These are phyloP conservation scores for Neopestalotiopsis sp. DNA, from an alignment of 2,329 filamentous ascomycete genomes.

Conservation along the genomic window DNA sequence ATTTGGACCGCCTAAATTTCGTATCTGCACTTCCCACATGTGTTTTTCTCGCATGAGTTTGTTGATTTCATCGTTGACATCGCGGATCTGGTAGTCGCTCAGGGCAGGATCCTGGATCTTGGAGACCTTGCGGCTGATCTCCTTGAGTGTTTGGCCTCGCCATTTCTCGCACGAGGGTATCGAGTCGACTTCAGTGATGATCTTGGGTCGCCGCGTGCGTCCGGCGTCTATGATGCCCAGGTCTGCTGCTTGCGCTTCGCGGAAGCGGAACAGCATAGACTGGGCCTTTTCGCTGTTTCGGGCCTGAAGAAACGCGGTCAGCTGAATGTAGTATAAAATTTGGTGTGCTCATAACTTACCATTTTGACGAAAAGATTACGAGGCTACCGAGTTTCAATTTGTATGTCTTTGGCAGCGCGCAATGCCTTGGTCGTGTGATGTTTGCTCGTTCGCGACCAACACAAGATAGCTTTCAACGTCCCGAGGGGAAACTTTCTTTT, in stretches of 20 bases:
- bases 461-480: background rate
- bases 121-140: conserved; percentile 95
- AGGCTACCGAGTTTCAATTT: background rate
- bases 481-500: conserved; percentile 12
- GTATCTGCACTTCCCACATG: conserved; percentile 98
- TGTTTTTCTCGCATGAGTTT: conserved; percentile 98
- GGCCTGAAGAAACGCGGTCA: conserved; percentile 55
- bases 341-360: conserved; percentile 24
- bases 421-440: background rate
- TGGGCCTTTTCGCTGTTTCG: conserved; percentile 98
- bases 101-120: conserved; percentile 91
- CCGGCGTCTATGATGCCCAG: conserved; percentile 94
- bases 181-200: conserved; percentile 83
- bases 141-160: conserved; percentile 96
- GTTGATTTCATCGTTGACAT: conserved; percentile 99
- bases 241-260: conserved; percentile 94
- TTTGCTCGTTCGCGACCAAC: background rate
- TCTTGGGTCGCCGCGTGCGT: conserved; percentile 86
- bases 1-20: conserved; percentile 94
- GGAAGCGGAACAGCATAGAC: conserved; percentile 99
- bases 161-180: conserved; percentile 95
- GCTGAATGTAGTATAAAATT: conserved; percentile 8
- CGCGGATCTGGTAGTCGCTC: conserved; percentile 96
- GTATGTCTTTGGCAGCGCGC: background rate
- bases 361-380: conserved; percentile 29